These are phyloP conservation scores for Apostasia shenzhenica DNA, from an alignment of 106 monocot genomes.

Conservation along the genomic window DNA sequence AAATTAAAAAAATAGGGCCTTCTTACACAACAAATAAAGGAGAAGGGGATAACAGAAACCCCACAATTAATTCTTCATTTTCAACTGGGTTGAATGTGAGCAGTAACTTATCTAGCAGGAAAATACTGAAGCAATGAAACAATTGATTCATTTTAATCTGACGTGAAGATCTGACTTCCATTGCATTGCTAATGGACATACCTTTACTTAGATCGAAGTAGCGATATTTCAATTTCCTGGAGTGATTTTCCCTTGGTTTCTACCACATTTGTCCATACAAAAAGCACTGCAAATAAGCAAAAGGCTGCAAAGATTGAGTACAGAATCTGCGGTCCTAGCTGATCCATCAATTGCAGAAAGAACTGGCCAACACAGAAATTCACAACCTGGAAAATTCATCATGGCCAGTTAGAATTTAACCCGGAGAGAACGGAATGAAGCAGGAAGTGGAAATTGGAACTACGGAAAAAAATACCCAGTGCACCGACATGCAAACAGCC, in stretches of 20 bases:
- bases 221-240: slow-evolving; percentile 93
- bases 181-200: not conserved
- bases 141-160: too few species aligned
- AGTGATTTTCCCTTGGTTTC: slow-evolving; percentile 96
- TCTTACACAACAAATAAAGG: too few species aligned
- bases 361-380: slow-evolving; percentile 91
- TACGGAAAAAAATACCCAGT: slow-evolving; percentile 57
- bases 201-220: slow-evolving; percentile 58
- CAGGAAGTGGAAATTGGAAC: not conserved
- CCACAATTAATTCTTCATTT: too few species aligned
- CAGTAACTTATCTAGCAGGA: too few species aligned
- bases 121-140: too few species aligned
- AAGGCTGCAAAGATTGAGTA: slow-evolving; percentile 69
- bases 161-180: too few species aligned
- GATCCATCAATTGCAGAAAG: slow-evolving; percentile 66
- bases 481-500: slow-evolving; percentile 93
- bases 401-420: too few species aligned
- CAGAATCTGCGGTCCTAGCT: slow-evolving; percentile 57
- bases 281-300: slow-evolving; percentile 68
- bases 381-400: slow-evolving; percentile 45
- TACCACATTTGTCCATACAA: slow-evolving; percentile 83
- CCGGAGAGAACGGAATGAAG: too few species aligned
- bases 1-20: too few species aligned
- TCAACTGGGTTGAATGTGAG: too few species aligned
- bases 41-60: too few species aligned